These are phyloP conservation scores for Blastocystis sp. DNA, from an alignment of 352 stramenopile species.

Conservation along the genomic window DNA sequence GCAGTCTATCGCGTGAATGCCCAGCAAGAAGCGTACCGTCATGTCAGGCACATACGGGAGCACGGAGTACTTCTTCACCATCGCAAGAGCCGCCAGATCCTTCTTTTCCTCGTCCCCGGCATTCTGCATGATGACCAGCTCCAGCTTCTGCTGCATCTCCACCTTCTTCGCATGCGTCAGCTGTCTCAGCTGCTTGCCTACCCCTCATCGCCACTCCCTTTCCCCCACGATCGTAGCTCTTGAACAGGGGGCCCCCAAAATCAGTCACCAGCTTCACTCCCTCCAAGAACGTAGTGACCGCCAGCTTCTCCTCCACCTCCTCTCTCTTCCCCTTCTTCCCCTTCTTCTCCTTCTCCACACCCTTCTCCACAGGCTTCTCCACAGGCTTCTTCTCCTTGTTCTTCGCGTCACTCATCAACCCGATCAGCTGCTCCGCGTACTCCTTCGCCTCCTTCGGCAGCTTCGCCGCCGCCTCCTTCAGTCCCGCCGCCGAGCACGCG, in stretches of 20 bases:
- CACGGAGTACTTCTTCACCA: slow-evolving; percentile 9
- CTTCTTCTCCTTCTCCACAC: background rate
- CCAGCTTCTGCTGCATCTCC: slow-evolving; percentile 40
- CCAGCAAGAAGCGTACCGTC: background rate
- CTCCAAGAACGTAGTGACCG: slow-evolving; percentile 16
- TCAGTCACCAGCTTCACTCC: slow-evolving; percentile 36
- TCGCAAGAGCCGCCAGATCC: background rate
- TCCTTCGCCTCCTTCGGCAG: slow-evolving; percentile 7
- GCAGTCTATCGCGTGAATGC: background rate
- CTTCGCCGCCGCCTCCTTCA: slow-evolving; percentile 6
- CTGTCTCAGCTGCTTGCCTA: slow-evolving; percentile 54
- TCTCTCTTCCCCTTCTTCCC: slow-evolving; percentile 1
- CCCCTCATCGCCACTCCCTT: too few species aligned
- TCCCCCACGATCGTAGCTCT: slow-evolving; percentile 31
- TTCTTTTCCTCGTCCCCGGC: background rate
- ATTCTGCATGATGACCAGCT: slow-evolving; percentile 34
- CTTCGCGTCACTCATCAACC: background rate
- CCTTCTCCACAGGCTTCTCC: background rate
- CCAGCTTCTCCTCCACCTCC: background rate
- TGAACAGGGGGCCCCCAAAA: slow-evolving; percentile 56
- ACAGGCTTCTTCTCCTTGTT: slow-evolving; percentile 26
- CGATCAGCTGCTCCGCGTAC: slow-evolving; percentile 1
- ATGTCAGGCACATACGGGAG: slow-evolving; percentile 36
- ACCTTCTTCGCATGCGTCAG: slow-evolving; percentile 39
- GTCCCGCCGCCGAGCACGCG: background rate